Evolutionary conservation across 1,284 basidiomycete genomes (phyloP), one percentile per base, ranked within the genome.

Genomic region (Mycosarcoma mackinlayi): DNA sequence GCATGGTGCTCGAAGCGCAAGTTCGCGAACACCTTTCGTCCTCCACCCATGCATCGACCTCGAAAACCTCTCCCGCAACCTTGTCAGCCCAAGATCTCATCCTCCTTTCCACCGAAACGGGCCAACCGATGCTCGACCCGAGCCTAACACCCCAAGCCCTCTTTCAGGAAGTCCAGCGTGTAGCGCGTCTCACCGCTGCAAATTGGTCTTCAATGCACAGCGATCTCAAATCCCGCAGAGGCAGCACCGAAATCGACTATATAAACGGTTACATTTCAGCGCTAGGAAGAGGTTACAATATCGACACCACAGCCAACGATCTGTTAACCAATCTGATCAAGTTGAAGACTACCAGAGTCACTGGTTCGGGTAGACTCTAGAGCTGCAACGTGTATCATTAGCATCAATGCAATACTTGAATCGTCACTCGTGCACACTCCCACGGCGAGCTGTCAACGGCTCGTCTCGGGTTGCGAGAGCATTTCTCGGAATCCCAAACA

Each of bases 221-320:
- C 47, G 78, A 80, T 34, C 35, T 80, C 11, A 66, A 65, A 21
- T 53, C n/a, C 18, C 41, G 61, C 24, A 60, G 76, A 21, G 72
- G 67, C 10, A 46, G 52, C 16, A 77, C 71, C 3, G 79, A 81
- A 52, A 81, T 83, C 50, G 88, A 91, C 23, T 93, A 86, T 77
- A 87, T 98, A 80, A 95, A 93, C 74, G 94, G 95, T 7, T 92
- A 94, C 82, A 83, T 98, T 44, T 79, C 89, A 23, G 84, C 85
- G 10, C 84, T 94, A 6, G 94, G 91, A 8, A 75, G 84, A 42
- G 84, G 85, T 38, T 87, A 91, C 73, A 84, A 85, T 4, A 85
- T 94, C 31, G 83, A 84, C 9, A 90, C 89, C 74, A 89, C 89
- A 0, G 84, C 87, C 13, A 92, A 89, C 70, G 83, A 87, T 19